phyloP scores from a whole-genome alignment of 768 basidiomycete species.

The Termitomyces sp. region DNA sequence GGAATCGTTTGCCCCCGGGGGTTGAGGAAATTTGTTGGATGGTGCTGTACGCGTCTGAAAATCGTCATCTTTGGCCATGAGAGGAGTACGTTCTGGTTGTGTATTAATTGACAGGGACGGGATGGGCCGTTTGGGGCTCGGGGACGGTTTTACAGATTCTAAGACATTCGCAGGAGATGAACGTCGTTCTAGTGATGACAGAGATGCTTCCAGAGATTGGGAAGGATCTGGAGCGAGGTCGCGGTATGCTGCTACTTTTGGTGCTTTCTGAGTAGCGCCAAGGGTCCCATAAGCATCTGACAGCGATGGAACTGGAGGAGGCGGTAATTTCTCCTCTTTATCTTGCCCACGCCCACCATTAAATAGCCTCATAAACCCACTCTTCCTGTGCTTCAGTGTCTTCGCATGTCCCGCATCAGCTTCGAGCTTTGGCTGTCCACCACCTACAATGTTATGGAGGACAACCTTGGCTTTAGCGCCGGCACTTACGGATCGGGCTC shows the following conservation, averaged over 20 bases:
- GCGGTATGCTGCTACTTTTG: conserved; percentile 30
- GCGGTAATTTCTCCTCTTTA: conserved; percentile 38
- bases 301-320: conserved; percentile 57
- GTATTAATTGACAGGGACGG: conserved; percentile 42
- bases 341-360: conserved; percentile 49
- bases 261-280: conserved; percentile 17
- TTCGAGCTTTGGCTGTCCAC: conserved; percentile 33
- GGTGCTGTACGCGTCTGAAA: conserved; percentile 23
- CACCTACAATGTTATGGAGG: conserved; percentile 38
- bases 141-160: conserved; percentile 4
- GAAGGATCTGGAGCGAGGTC: conserved; percentile 41
- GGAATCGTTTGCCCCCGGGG: conserved; percentile 23
- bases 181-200: conserved; percentile 11
- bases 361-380: conserved; percentile 78
- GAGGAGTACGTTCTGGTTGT: conserved; percentile 19
- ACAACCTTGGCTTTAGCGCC: conserved; percentile 50
- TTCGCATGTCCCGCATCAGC: conserved; percentile 36
- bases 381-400: conserved; percentile 70
- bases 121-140: conserved; percentile 31
- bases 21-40: neutral
- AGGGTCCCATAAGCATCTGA: conserved; percentile 32
- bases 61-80: conserved; percentile 19
- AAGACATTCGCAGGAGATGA: conserved; percentile 2
- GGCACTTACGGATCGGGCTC: conserved; percentile 62
- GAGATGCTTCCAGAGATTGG: conserved; percentile 21